Percentiles rank a stretch among this genome's conserved stretches.
These are phyloP conservation scores for Hypoxylon subgilvum DNA, from an alignment of 495 filamentous ascomycete species.

Conservation along the genomic window DNA sequence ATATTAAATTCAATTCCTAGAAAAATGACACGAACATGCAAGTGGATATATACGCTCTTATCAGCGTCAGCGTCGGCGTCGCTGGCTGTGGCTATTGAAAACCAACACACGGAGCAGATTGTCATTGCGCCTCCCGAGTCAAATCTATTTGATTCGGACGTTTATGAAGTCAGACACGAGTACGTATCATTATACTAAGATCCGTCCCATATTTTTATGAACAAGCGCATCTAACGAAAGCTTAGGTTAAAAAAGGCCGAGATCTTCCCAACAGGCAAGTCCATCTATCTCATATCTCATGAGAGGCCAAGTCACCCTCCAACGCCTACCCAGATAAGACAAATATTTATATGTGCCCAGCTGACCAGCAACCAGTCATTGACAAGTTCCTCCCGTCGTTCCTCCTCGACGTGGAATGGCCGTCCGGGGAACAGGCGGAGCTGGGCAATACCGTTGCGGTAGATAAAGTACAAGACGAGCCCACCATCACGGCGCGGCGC, in stretches of 20 bases:
- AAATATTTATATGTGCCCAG: too few relatives aligned
- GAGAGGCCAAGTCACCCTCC: too few relatives aligned
- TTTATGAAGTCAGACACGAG: conserved; percentile 26
- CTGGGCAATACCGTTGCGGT: conserved; percentile 69
- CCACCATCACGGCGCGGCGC: conserved; percentile 50
- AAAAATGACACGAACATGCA: not conserved
- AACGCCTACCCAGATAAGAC: too few relatives aligned
- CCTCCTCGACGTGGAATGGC: conserved; percentile 58
- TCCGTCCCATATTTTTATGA: not conserved
- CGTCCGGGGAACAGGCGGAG: conserved; percentile 49
- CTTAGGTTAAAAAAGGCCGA: conserved; percentile 62
- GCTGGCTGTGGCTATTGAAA: conserved; percentile 1
- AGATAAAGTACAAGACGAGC: conserved; percentile 54
- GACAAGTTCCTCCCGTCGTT: conserved; percentile 66
- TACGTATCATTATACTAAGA: not conserved
- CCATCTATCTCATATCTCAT: not conserved
- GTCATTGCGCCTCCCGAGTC: conserved; percentile 3
- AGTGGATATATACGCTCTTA: conserved; percentile 5
- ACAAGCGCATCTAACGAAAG: not conserved
- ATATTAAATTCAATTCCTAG: not conserved
- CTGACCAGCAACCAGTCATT: conserved; percentile 53
- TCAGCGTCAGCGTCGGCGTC: not conserved
- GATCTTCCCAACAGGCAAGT: conserved; percentile 64
- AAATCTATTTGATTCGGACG: conserved; percentile 3
- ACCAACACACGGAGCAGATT: conserved; percentile 1